Evolutionary conservation across 202 grass and related monocot genomes (phyloP).

Genomic region (Eragrostis tef): DNA sequence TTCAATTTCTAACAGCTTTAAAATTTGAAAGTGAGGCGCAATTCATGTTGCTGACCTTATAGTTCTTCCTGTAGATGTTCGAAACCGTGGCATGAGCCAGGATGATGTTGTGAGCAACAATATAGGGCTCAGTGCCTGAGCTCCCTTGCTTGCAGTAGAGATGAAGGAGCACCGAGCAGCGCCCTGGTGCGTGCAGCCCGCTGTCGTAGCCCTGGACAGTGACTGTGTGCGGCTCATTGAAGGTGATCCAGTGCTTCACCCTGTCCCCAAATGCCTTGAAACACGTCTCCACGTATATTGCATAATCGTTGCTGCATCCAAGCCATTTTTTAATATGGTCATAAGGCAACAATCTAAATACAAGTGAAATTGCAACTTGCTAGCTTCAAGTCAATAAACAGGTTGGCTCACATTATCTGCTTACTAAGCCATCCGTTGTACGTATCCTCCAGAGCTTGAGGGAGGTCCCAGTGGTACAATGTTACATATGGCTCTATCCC

Average conservation of each 20-base stretch:
- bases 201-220: constrained; percentile 86
- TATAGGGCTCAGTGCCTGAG: constrained; percentile 80
- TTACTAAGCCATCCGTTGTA: constrained; percentile 77
- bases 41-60: constrained; percentile 47
- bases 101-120: constrained; percentile 84
- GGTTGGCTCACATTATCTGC: constrained; percentile 66
- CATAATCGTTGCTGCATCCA: constrained; percentile 65
- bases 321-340: background rate
- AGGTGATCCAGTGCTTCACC: constrained; percentile 88
- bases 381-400: background rate
- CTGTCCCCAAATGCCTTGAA: constrained; percentile 83
- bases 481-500: constrained; percentile 85
- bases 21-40: background rate
- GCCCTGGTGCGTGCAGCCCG: constrained; percentile 72
- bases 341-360: background rate
- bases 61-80: constrained; percentile 61
- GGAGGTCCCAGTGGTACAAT: constrained; percentile 91
- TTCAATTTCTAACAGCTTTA: background rate
- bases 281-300: constrained; percentile 71
- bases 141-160: constrained; percentile 71
- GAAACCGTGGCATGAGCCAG: constrained; percentile 63
- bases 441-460: constrained; percentile 73
- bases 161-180: constrained; percentile 75
- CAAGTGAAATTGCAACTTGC: background rate
- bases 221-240: constrained; percentile 93